Evolutionary conservation across 2,329 filamentous ascomycete genomes (phyloP).

Genomic region (Fusarium sarcochroum): DNA sequence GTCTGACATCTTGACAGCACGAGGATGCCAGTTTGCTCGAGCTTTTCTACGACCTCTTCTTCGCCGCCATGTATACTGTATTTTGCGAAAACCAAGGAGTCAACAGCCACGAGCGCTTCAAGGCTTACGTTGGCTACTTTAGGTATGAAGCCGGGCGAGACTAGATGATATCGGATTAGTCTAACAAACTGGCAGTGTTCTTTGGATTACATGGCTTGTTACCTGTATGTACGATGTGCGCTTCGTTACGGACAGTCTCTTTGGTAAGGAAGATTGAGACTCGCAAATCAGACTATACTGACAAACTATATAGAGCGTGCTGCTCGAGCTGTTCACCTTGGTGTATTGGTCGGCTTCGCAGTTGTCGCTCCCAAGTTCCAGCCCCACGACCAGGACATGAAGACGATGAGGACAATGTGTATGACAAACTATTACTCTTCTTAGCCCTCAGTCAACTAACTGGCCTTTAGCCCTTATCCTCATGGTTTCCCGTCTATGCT

Average conservation of each 20-base stretch:
- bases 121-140: conserved; percentile 56
- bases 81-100: conserved; percentile 59
- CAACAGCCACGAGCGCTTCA: conserved; percentile 52
- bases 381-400: conserved; percentile 54
- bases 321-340: conserved; percentile 72
- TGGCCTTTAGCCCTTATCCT: conserved; percentile 58
- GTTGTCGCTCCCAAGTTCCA: conserved; percentile 67
- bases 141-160: conserved; percentile 34
- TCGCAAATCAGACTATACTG: neutral
- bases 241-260: conserved; percentile 74
- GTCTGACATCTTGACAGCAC: conserved; percentile 43
- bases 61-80: conserved; percentile 73
- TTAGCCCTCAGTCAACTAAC: neutral
- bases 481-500: conserved; percentile 65
- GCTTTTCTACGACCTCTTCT: conserved; percentile 58
- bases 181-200: conserved; percentile 56
- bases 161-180: neutral
- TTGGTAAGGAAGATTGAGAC: conserved; percentile 54
- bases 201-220: conserved; percentile 79
- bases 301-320: conserved; percentile 58
- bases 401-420: conserved; percentile 60
- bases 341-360: conserved; percentile 75
- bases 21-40: conserved; percentile 56
- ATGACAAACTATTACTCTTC: conserved; percentile 12
- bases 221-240: conserved; percentile 76